Conservation (phyloP, 2,329 filamentous ascomycete species). For the Phoma sp. region DNA sequence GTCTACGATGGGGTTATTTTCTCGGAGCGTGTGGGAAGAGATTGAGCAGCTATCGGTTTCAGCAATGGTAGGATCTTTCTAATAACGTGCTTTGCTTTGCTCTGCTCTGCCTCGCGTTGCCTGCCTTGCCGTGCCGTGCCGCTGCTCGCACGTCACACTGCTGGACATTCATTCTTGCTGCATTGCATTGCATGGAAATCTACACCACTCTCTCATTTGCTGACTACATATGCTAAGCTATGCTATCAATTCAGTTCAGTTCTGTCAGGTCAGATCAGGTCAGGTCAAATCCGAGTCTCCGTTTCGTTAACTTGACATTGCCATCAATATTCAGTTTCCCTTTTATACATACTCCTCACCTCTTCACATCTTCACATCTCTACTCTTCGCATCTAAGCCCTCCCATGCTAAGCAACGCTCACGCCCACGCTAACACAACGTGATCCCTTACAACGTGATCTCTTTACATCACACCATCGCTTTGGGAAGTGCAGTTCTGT, state of each 20-base stretch:
- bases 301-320: too few relatives aligned
- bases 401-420: too few relatives aligned
- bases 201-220: slow-evolving; percentile 6
- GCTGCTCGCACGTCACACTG: slow-evolving; percentile 7
- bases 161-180: not conserved
- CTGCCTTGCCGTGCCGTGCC: not conserved
- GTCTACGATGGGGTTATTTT: slow-evolving; percentile 45
- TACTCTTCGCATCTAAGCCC: too few relatives aligned
- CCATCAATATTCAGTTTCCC: too few relatives aligned
- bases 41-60: slow-evolving; percentile 37
- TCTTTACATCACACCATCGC: too few relatives aligned
- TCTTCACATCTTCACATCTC: too few relatives aligned
- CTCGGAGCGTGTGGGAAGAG: slow-evolving; percentile 40
- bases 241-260: slow-evolving; percentile 8
- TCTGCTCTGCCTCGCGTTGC: slow-evolving; percentile 22
- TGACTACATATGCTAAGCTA: too few relatives aligned
- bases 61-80: slow-evolving; percentile 43
- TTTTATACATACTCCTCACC: too few relatives aligned
- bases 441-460: too few relatives aligned
- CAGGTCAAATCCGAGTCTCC: slow-evolving; percentile 10
- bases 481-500: too few relatives aligned
- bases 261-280: too few relatives aligned
- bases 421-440: too few relatives aligned
- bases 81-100: slow-evolving; percentile 35
- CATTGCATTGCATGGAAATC: slow-evolving; percentile 1